Conservation (phyloP, 2,329 filamentous ascomycete genomes). For the Pseudogymnoascus verrucosus region DNA sequence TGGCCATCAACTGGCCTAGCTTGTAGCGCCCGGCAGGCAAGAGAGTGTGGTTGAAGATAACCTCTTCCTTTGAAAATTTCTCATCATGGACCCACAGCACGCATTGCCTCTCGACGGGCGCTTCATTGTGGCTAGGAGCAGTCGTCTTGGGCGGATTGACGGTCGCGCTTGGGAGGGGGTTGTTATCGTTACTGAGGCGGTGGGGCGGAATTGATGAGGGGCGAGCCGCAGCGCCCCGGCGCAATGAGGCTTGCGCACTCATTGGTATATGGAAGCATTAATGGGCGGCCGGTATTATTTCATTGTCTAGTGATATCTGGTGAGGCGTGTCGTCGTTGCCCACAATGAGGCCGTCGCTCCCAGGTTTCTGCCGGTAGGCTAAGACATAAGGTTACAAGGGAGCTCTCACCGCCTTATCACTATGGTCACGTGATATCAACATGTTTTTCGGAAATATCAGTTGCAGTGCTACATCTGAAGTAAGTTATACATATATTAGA, state of each 20-base stretch:
- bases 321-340: background rate
- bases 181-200: background rate
- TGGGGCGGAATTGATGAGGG: background rate
- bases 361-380: background rate
- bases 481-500: background rate
- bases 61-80: constrained; percentile 67
- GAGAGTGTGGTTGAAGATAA: constrained; percentile 67
- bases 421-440: background rate
- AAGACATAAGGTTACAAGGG: background rate
- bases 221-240: constrained; percentile 5
- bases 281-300: background rate
- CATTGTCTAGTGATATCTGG: background rate
- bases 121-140: background rate
- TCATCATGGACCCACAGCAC: constrained; percentile 46
- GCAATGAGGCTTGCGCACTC: constrained; percentile 8
- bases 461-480: background rate
- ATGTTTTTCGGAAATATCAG: background rate
- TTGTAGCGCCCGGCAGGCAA: constrained; percentile 56
- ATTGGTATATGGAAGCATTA: constrained; percentile 7
- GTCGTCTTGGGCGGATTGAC: background rate
- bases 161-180: background rate
- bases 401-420: background rate
- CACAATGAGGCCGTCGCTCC: background rate
- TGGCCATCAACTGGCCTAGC: constrained; percentile 64
- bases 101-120: constrained; percentile 23